Conservation (phyloP, 345 rosid genomes). For the Hibiscus trionum region DNA sequence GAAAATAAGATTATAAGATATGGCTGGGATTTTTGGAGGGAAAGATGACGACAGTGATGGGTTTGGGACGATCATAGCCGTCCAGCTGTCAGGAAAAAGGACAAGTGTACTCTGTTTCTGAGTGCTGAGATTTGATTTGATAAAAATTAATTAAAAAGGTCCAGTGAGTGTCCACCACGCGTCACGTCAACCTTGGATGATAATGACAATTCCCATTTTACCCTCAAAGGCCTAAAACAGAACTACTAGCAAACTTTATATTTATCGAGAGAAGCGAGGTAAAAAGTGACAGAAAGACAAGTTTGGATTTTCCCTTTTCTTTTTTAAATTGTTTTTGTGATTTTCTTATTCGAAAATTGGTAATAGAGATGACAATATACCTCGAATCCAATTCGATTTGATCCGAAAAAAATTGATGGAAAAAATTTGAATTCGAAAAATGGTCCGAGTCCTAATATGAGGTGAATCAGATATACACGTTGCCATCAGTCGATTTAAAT, state of each 20-base stretch:
- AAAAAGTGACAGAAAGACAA: background rate
- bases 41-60: background rate
- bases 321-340: too few relatives aligned
- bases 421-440: too few relatives aligned
- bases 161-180: background rate
- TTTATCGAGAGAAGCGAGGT: too few relatives aligned
- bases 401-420: too few relatives aligned
- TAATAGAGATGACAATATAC: too few relatives aligned
- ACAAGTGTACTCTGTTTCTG: background rate
- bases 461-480: too few relatives aligned
- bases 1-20: too few relatives aligned
- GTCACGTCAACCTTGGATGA: background rate
- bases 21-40: conserved; percentile 11
- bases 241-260: background rate
- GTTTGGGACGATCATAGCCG: conserved; percentile 12
- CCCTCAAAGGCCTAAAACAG: background rate
- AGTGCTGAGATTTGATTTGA: background rate
- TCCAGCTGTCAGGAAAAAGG: conserved; percentile 15
- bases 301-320: background rate
- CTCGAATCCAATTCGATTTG: too few relatives aligned
- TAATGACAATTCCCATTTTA: background rate
- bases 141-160: background rate
- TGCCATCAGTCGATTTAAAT: too few relatives aligned
- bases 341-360: too few relatives aligned
- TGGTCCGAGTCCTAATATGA: too few relatives aligned